Evolutionary conservation across 441 rosid genomes (phyloP), one percentile per base, ranked within the genome.

Genomic region (Syzygium syzygioides): DNA sequence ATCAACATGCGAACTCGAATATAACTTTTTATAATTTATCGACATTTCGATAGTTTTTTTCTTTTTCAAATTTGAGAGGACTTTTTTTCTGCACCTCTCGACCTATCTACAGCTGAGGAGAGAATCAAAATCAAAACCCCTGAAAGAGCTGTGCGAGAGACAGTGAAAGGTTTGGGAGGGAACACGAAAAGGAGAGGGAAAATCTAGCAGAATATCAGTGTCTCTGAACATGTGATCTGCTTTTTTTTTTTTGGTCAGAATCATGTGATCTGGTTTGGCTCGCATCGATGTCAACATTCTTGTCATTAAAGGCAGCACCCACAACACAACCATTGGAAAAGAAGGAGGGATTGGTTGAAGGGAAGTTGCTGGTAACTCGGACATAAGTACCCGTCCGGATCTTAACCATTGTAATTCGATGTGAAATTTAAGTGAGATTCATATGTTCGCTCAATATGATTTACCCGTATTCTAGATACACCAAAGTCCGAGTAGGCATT

Each of bases 361-460:
- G 68, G 85, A 34, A 26, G 88, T 66, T 86, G 45, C 88, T 86
- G 34, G 89, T 23, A n/a, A 71, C 52, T 85, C 86, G 50, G 88
- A 68, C 53, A 5, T 85, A 37, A 37, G 20, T 13, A 37, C 15
- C 50, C 7, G 50, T 37, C 50, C 11, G 3, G n/a, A 76, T 37
- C 52, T 9, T 12, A 45, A 41, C 83, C 52, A 1, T 23, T 6
- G 50, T 20, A 71, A 71, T 37, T 45, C 48, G 8, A 45, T 26
- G 48, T 41, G 23, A 66, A 15, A 30, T 30, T 66, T 25, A 32
- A 9, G 23, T 9, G 10, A 32, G 83, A 41, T 23, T 2, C 3
- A 11, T 37, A 12, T 4, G 52, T 20, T 20, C 9, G n/a, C 28
- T 26, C 5, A 41, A 41, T 9, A 4, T 23, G 83, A 76, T 37